Conservation (phyloP, 805 yeast genomes). For the Maudiozyma pseudohumilis region DNA sequence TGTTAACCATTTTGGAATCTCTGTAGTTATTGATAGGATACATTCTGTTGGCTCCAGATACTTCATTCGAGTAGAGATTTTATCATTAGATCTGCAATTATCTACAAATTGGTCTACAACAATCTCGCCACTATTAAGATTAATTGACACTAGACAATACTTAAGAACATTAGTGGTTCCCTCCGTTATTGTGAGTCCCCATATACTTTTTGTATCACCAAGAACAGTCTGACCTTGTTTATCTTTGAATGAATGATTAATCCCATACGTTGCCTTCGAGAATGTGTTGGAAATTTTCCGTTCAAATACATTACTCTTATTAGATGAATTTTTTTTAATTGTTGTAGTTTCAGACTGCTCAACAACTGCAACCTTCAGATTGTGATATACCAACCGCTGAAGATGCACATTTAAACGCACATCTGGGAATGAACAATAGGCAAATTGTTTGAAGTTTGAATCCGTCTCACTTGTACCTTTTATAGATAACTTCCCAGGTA, state of each 20-base stretch:
- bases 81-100: slow-evolving; percentile 37
- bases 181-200: slow-evolving; percentile 15
- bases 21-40: slow-evolving; percentile 22
- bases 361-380: slow-evolving; percentile 78
- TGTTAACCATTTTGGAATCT: slow-evolving; percentile 24
- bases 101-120: slow-evolving; percentile 65
- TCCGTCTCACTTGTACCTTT: slow-evolving; percentile 45
- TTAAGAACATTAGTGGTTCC: slow-evolving; percentile 17
- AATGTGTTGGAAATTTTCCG: slow-evolving; percentile 62
- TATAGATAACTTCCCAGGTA: slow-evolving; percentile 55
- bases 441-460: slow-evolving; percentile 45
- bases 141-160: slow-evolving; percentile 39
- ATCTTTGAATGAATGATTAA: slow-evolving; percentile 26
- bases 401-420: slow-evolving; percentile 64
- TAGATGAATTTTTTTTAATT: slow-evolving; percentile 43
- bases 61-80: slow-evolving; percentile 62
- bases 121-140: slow-evolving; percentile 69
- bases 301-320: slow-evolving; percentile 50
- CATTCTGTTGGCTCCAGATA: slow-evolving; percentile 76
- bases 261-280: slow-evolving; percentile 69
- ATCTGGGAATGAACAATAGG: slow-evolving; percentile 82
- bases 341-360: slow-evolving; percentile 79
- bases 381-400: slow-evolving; percentile 58
- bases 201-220: slow-evolving; percentile 24
- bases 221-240: slow-evolving; percentile 24